Base-by-base conservation (phyloP, 2,329 filamentous ascomycete species). In the Paecilomyces niveus region DNA sequence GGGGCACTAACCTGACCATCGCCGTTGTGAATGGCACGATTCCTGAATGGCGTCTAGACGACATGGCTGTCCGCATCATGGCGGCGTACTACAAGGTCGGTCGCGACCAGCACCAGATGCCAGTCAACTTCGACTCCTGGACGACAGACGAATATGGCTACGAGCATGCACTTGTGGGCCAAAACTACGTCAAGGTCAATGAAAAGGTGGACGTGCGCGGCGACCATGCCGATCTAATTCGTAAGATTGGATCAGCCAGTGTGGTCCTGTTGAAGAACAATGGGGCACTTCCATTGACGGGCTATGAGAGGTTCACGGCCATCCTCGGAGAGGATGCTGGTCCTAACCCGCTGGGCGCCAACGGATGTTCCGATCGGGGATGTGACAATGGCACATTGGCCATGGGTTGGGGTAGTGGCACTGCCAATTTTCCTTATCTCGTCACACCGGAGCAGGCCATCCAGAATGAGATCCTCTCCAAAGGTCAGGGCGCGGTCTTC, bases 61-160 rank as follows among this genome's bases (percentile, higher is more conserved):
- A 97, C 70, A 96, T 96, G 88, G 90, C 85, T 4, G 88, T 91
- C 74, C 86, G 94, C 66, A 96, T 87, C 68, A 83, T 87, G 75
- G 80, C 85, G 55, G 83, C 83, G 2, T 87, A 83, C 71, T 88
- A 85, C 72, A 83, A 83, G 65, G 84, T 87, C 54, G 84, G 82
- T 59, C 82, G 83, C 56, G 82, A 84, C n/a, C 58, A 71, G 71
- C 50, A 67, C 63, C 71, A 76, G 45, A 75, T 80, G 24, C 80
- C 81, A 50, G 85, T 89, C 73, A 97, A 92, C 80, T 96, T 97
- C 76, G 88, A 88, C 66, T 91, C 91, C 4, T 97, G 93, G 93
- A 90, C 88, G 0, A 76, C 80, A 1, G 86, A 93, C 65, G 92
- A 89, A 0, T 89, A 83, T 64, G 89, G 88, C 51, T 88, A 84